phyloP scores from a whole-genome alignment of 345 rosid genomes.

The Boechera divaricarpa region DNA sequence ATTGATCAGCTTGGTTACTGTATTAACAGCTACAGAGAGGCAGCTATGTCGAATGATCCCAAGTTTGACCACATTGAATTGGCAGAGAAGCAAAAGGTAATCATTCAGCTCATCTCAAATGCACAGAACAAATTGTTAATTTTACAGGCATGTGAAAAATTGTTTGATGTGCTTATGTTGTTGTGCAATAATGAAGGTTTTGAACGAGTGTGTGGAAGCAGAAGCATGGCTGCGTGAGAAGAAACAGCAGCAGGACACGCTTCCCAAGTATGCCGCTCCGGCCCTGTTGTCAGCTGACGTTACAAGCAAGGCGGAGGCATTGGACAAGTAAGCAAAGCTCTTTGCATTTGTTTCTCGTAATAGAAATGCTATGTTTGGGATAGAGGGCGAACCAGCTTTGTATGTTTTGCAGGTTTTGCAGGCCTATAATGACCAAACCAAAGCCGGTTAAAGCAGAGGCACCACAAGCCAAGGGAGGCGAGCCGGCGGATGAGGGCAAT shows the following conservation, averaged over 20 bases:
- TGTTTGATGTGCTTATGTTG: background rate
- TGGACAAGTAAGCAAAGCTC: constrained; percentile 69
- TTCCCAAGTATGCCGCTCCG: constrained; percentile 80
- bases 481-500: constrained; percentile 26
- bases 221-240: constrained; percentile 94
- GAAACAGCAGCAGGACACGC: constrained; percentile 80
- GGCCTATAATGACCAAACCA: constrained; percentile 93
- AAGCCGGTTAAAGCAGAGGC: constrained; percentile 83
- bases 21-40: constrained; percentile 88
- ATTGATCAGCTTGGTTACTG: constrained; percentile 75
- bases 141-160: background rate
- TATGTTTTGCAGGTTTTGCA: constrained; percentile 63
- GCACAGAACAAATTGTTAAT: background rate
- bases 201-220: constrained; percentile 85
- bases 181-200: constrained; percentile 55
- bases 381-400: constrained; percentile 3
- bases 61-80: constrained; percentile 97
- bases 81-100: constrained; percentile 90
- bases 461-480: constrained; percentile 50
- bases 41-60: constrained; percentile 73
- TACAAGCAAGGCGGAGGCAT: constrained; percentile 77
- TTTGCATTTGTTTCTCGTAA: background rate
- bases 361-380: background rate
- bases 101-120: no score
- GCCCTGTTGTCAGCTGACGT: constrained; percentile 83